Base-by-base conservation (phyloP, 2,329 filamentous ascomycete genomes). In the Calycina herbarum region DNA sequence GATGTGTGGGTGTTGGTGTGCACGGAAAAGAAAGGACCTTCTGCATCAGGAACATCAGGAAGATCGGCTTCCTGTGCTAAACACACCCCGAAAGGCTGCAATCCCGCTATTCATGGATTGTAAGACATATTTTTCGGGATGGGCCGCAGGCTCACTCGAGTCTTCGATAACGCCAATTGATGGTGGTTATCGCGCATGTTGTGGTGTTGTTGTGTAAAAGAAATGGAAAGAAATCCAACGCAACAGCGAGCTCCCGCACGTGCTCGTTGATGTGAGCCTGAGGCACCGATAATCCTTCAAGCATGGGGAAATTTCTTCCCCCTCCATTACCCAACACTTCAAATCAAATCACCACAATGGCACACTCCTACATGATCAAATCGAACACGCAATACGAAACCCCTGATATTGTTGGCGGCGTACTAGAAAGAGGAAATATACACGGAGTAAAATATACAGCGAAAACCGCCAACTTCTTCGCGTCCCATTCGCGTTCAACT, bases 1-100 rank as follows among this genome's bases (percentile, higher is more conserved):
- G 51, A 59, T 59, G 61, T 54, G 35, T 58, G 58, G 58, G 35
- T 24, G 33, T 40, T 42, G 31, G 33, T 58, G 33, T 51, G 20
- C 48, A 13, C 48, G 8, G 10, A 27, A 27, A 57, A 20, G 62
- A 59, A 35, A 56, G 20, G n/a, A 51, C 48, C 40, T 59, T 31
- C 57, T 56, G 48, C 58, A 65, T 68, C 51, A 54, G 48, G 48
- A 54, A 54, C 24, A 54, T 27, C 11, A 5, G 24, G 20, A 54
- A 11, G 20, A 54, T 54, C 20, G 48, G n/a, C 20, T 54, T 27
- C 20, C 8, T 27, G 20, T 27, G 48, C 45, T 27, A 8, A n/a
- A 54, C 48, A 24, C 20, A 54, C 48, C 11, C n/a, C 27, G 38
- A 54, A 54, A 54, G 48, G 48, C 24, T 54, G 48, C 48, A 24